Evolutionary conservation across 2,329 filamentous ascomycete genomes (phyloP).

Genomic region (Aspergillus neoniger): DNA sequence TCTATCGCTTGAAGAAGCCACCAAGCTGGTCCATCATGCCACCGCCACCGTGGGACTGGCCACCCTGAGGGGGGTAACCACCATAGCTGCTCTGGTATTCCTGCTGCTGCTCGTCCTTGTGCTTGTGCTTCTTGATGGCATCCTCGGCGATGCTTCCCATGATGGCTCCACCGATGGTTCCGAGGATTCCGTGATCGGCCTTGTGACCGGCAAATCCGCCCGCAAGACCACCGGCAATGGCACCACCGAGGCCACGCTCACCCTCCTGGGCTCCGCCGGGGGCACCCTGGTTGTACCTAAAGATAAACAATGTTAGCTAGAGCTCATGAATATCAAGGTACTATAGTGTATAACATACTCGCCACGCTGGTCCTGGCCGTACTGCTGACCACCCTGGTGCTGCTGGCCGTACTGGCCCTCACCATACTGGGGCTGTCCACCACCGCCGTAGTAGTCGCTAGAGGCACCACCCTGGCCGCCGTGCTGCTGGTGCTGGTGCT

Average conservation of each 20-base stretch:
- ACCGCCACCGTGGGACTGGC: constrained; percentile 22
- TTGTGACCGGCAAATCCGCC: constrained; percentile 51
- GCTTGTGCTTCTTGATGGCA: constrained; percentile 46
- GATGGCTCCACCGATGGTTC: constrained; percentile 51
- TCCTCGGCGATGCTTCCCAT: constrained; percentile 50
- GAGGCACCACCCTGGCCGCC: constrained; percentile 14
- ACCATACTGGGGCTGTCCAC: constrained; percentile 23
- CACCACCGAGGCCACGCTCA: constrained; percentile 51
- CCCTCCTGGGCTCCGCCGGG: constrained; percentile 45
- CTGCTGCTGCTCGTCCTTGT: constrained; percentile 35
- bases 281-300: constrained; percentile 31
- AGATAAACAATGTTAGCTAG: neutral
- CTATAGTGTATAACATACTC: constrained; percentile 21
- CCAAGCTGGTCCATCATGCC: constrained; percentile 38
- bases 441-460: constrained; percentile 21
- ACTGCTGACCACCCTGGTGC: constrained; percentile 22
- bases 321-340: neutral
- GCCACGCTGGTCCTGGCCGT: constrained; percentile 23
- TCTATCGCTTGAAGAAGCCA: constrained; percentile 43
- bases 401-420: constrained; percentile 24
- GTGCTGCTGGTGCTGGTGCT: constrained; percentile 18
- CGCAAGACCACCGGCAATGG: constrained; percentile 49
- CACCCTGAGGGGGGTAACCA: constrained; percentile 20
- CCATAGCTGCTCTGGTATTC: constrained; percentile 16
- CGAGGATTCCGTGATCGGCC: constrained; percentile 51